These are phyloP conservation scores for Lomentospora prolificans DNA, from an alignment of 2,329 filamentous ascomycete species.

Conservation along the genomic window DNA sequence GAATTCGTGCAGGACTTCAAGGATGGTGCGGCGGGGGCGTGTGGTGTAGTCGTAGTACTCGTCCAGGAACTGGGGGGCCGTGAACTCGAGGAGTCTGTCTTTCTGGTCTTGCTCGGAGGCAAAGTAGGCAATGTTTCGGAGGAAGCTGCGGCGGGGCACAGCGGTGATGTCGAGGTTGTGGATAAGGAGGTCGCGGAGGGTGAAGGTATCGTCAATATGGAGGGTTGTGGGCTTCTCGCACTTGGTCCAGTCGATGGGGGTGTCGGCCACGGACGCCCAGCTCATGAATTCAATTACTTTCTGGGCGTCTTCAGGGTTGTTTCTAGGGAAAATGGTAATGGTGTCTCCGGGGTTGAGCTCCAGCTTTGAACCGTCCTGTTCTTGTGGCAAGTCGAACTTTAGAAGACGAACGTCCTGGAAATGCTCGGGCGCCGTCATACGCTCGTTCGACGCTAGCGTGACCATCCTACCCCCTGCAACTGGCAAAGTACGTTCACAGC, in stretches of 20 bases:
- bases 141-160: slow-evolving; percentile 81
- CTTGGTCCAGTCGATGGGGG: slow-evolving; percentile 36
- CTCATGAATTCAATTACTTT: slow-evolving; percentile 67
- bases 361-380: slow-evolving; percentile 14
- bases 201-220: slow-evolving; percentile 34
- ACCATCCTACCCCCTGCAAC: slow-evolving; percentile 48
- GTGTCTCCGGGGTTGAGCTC: slow-evolving; percentile 64
- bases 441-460: slow-evolving; percentile 52
- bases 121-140: slow-evolving; percentile 67
- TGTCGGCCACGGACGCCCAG: slow-evolving; percentile 67
- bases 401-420: slow-evolving; percentile 91
- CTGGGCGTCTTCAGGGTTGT: slow-evolving; percentile 73
- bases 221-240: slow-evolving; percentile 11
- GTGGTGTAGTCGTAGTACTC: slow-evolving; percentile 96
- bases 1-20: slow-evolving; percentile 90
- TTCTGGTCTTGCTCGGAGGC: slow-evolving; percentile 63
- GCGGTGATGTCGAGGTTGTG: slow-evolving; percentile 83
- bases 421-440: slow-evolving; percentile 66
- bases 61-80: slow-evolving; percentile 67
- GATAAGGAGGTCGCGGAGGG: slow-evolving; percentile 65
- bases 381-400: slow-evolving; percentile 39
- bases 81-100: slow-evolving; percentile 76
- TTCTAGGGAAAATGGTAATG: slow-evolving; percentile 76
- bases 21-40: slow-evolving; percentile 75
- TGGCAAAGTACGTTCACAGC: slow-evolving; percentile 30